Evolutionary conservation across 164 flowering plant genomes (phyloP), one percentile per base, ranked within the genome.

Genomic region (Santalum album): DNA sequence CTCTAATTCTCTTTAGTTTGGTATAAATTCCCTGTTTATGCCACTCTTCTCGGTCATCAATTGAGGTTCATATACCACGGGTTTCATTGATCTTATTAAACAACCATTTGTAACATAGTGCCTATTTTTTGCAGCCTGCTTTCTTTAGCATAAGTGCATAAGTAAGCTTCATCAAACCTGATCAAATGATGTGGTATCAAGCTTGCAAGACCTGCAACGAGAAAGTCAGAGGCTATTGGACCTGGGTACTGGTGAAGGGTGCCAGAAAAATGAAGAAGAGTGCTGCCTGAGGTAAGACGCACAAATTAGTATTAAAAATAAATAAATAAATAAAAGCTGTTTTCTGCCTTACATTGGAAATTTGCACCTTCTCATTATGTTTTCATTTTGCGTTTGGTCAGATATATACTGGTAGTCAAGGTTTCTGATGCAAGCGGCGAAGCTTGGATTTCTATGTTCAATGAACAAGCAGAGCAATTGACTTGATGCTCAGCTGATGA

Each of bases 181-280:
- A 94, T 58, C 97, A 90, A 55, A 51, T 89, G 35, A 85, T 94
- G 95, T 94, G 92, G 95, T 94, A 90, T 53, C 77, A 82, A 6
- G 99, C 99, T 18, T 94, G 99, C 65, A 87, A 79, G 60, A 72
- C 76, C 36, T 94, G 99, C 72, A 87, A 77, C 73, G 90, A 87
- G 81, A 94, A 94, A 57, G 96, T 94, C 14, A 6, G 95, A 84
- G 24, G 88, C 77, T 24, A 50, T 84, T 69, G 96, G 87, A 16
- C 86, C 95, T 64, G 97, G 95, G 18, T 94, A 79, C 55, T 87
- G 95, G 94, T 94, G 95, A 87, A 72, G 86, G 79, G 22, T 94
- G 99, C 68, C 90, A 90, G 72, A 90, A 81, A 71, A 80, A 82
- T 67, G 89, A 79, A 51, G 84, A 53, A 0, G 85, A 81, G 17